These are phyloP conservation scores for Schwanniomyces vanrijiae DNA, from an alignment of 805 yeast species.

Conservation along the genomic window DNA sequence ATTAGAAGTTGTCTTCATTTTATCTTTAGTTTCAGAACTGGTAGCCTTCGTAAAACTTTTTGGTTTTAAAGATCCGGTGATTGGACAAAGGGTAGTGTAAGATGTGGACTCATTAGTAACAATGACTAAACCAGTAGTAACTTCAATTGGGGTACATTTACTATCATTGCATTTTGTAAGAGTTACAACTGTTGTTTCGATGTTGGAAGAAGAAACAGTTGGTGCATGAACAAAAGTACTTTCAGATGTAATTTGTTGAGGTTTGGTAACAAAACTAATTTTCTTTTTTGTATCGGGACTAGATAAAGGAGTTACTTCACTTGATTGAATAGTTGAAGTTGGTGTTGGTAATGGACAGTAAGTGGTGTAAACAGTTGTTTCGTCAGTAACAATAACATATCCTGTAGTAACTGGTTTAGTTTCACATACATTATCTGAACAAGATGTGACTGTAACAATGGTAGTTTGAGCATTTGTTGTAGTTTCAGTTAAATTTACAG, in stretches of 20 bases:
- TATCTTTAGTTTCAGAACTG: background rate
- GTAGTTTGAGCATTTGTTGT: background rate
- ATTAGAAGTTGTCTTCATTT: background rate
- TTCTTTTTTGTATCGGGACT: background rate
- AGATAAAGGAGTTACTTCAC: no score
- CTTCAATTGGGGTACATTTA: constrained; percentile 18
- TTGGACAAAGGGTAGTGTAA: constrained; percentile 24
- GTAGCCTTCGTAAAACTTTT: no score
- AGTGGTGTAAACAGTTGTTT: constrained; percentile 22
- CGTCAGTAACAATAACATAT: constrained; percentile 14
- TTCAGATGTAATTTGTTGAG: no score
- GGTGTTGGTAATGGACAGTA: constrained; percentile 21
- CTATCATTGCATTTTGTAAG: constrained; percentile 26
- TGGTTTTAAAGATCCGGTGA: constrained; percentile 7
- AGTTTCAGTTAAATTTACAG: background rate
- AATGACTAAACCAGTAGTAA: constrained; percentile 22
- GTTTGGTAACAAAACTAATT: no score
- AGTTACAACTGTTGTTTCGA: constrained; percentile 21
- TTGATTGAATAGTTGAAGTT: constrained; percentile 19
- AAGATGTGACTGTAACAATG: constrained; percentile 20
- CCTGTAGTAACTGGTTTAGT: constrained; percentile 21
- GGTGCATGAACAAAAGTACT: constrained; percentile 8
- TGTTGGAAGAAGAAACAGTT: no score
- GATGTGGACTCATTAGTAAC: constrained; percentile 12
- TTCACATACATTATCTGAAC: constrained; percentile 21